Evolutionary conservation across 805 yeast species (phyloP).

Genomic region (Starmerella geochares): DNA sequence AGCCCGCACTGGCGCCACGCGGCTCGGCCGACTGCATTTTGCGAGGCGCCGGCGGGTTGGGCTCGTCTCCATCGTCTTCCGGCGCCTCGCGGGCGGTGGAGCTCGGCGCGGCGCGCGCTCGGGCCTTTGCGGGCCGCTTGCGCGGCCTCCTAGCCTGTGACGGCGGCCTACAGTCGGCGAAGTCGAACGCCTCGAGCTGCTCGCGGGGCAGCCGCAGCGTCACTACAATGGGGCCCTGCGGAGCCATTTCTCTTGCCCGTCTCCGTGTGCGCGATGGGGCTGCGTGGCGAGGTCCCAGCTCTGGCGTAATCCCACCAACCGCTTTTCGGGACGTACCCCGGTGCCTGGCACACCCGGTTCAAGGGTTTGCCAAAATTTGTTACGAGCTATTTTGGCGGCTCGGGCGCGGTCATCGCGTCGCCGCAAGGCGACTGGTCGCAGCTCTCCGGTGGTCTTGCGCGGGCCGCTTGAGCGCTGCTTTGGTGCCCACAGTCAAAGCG

Average conservation of each 20-base stretch:
- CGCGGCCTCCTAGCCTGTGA: constrained; percentile 10
- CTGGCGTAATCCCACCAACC: neutral
- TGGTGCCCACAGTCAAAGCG: too few species aligned
- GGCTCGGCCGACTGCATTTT: constrained; percentile 2
- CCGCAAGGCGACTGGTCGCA: too few species aligned
- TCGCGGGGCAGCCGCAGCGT: constrained; percentile 21
- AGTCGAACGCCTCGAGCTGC: constrained; percentile 20
- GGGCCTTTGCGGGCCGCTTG: constrained; percentile 11
- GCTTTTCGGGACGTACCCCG: neutral
- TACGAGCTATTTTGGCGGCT: too few species aligned
- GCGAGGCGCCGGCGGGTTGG: neutral
- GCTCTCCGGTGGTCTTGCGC: too few species aligned
- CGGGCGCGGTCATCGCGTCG: too few species aligned
- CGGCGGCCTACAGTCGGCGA: constrained; percentile 12
- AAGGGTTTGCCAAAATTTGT: neutral
- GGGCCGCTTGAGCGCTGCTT: too few species aligned
- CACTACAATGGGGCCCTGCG: constrained; percentile 15
- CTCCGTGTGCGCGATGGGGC: too few species aligned
- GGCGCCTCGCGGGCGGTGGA: neutral
- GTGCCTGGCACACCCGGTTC: neutral
- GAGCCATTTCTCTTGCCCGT: constrained; percentile 6
- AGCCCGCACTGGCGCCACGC: neutral
- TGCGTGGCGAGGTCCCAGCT: too few species aligned
- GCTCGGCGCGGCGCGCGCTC: neutral
- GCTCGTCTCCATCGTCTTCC: neutral